Evolutionary conservation across 129 eudicot species (phyloP).

Genomic region (Chrysanthemum makinoi): DNA sequence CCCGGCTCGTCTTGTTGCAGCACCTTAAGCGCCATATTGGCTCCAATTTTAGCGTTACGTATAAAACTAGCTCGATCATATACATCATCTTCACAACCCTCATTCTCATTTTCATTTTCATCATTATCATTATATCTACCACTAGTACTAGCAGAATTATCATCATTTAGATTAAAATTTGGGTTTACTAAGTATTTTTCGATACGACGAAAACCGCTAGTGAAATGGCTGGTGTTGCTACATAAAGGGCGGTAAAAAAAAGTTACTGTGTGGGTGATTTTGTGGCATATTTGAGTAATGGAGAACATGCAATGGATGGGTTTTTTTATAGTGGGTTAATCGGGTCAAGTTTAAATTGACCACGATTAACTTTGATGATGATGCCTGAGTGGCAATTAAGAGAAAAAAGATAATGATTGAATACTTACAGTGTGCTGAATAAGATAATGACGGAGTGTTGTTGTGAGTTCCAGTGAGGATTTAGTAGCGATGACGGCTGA

Average conservation of each 20-base stretch:
- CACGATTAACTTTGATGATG: constrained; percentile 18
- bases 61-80: constrained; percentile 27
- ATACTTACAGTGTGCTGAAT: no score
- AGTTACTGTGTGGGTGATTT: constrained; percentile 33
- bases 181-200: constrained; percentile 42
- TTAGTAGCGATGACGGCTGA: constrained; percentile 21
- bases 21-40: neutral
- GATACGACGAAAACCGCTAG: constrained; percentile 44
- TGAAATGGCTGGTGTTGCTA: constrained; percentile 36
- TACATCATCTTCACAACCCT: neutral
- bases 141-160: constrained; percentile 11
- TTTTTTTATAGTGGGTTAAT: constrained; percentile 11
- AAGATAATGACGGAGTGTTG: constrained; percentile 6
- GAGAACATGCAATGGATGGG: constrained; percentile 48
- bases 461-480: constrained; percentile 12
- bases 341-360: constrained; percentile 21
- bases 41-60: constrained; percentile 10
- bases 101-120: neutral
- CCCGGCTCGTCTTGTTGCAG: constrained; percentile 13
- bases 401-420: neutral
- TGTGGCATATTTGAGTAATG: constrained; percentile 48
- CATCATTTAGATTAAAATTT: no score
- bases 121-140: constrained; percentile 31
- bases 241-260: constrained; percentile 49
- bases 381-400: neutral